Evolutionary conservation across 2,329 filamentous ascomycete species (phyloP).

Genomic region (Alternaria sp.): DNA sequence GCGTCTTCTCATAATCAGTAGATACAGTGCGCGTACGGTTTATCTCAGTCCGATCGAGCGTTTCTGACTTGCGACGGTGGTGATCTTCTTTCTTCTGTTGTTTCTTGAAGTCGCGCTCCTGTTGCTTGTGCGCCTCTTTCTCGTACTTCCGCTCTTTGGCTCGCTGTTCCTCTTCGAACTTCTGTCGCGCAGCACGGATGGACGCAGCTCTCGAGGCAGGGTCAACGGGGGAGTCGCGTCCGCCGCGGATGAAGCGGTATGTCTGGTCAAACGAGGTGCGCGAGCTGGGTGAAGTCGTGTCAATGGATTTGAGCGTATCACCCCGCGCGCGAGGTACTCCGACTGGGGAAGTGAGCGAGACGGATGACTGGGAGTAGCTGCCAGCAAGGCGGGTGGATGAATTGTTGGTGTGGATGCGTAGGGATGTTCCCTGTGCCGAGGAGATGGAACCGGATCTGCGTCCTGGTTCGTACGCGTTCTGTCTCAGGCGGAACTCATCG

Average conservation of each 20-base stretch:
- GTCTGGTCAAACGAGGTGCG: conserved; percentile 66
- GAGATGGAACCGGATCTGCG: conserved; percentile 57
- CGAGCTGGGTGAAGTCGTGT: conserved; percentile 62
- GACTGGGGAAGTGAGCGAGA: conserved; percentile 58
- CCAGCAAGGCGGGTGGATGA: conserved; percentile 57
- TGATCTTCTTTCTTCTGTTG: conserved; percentile 55
- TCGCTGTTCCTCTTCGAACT: conserved; percentile 67
- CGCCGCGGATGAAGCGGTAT: conserved; percentile 61
- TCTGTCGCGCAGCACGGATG: conserved; percentile 64
- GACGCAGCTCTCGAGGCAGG: conserved; percentile 64
- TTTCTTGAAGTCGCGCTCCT: conserved; percentile 55
- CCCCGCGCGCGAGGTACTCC: conserved; percentile 56
- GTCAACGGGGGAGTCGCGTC: conserved; percentile 59
- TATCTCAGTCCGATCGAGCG: conserved; percentile 39
- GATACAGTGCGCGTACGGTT: conserved; percentile 43
- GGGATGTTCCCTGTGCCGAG: conserved; percentile 50
- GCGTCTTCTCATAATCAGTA: conserved; percentile 44
- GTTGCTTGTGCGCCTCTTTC: conserved; percentile 60
- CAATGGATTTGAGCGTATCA: conserved; percentile 60
- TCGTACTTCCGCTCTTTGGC: conserved; percentile 65
- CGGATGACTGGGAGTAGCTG: conserved; percentile 62
- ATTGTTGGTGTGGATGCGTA: conserved; percentile 50
- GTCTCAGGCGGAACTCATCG: conserved; percentile 54
- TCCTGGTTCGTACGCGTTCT: conserved; percentile 50
- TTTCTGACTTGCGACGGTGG: conserved; percentile 54